Evolutionary conservation across 2,329 filamentous ascomycete species (phyloP).

Genomic region (Ophiocordyceps camponoti-saundersi): DNA sequence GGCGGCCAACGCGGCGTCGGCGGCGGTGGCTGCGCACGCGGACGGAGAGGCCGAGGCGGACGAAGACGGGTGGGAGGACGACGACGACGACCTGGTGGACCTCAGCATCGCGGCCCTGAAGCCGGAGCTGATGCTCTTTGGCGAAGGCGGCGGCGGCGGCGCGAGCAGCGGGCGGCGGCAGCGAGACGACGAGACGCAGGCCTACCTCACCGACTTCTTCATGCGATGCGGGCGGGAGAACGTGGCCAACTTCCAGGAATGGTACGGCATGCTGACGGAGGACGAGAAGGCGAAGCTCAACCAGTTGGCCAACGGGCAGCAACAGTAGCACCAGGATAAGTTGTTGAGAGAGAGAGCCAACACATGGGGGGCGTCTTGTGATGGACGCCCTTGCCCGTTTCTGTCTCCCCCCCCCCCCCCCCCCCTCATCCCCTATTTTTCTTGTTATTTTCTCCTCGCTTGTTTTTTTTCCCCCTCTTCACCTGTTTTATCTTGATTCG

Average conservation of each 20-base stretch:
- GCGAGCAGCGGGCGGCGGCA: slow-evolving; percentile 31
- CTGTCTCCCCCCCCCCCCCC: too few relatives aligned
- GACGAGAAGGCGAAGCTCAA: slow-evolving; percentile 40
- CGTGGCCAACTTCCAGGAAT: slow-evolving; percentile 35
- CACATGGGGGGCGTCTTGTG: too few relatives aligned
- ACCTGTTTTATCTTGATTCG: too few relatives aligned
- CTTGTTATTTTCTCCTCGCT: too few relatives aligned
- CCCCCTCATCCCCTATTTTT: too few relatives aligned
- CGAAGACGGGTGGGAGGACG: slow-evolving; percentile 88
- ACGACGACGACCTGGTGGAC: slow-evolving; percentile 52
- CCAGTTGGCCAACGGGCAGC: slow-evolving; percentile 25
- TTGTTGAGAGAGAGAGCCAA: too few relatives aligned
- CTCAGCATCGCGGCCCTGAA: slow-evolving; percentile 53
- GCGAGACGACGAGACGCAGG: slow-evolving; percentile 80
- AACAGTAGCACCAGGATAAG: too few relatives aligned
- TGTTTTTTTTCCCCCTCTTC: too few relatives aligned
- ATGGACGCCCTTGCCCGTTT: too few relatives aligned
- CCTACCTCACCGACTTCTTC: slow-evolving; percentile 73
- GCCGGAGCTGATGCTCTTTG: slow-evolving; percentile 65
- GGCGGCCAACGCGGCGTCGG: slow-evolving; percentile 44
- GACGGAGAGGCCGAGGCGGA: slow-evolving; percentile 37
- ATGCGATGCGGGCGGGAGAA: slow-evolving; percentile 38
- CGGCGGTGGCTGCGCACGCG: slow-evolving; percentile 38
- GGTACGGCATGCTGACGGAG: slow-evolving; percentile 37
- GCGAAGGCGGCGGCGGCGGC: slow-evolving; percentile 39